These are phyloP conservation scores for Lactarius hengduanensis DNA, from an alignment of 768 basidiomycete species.

Conservation along the genomic window DNA sequence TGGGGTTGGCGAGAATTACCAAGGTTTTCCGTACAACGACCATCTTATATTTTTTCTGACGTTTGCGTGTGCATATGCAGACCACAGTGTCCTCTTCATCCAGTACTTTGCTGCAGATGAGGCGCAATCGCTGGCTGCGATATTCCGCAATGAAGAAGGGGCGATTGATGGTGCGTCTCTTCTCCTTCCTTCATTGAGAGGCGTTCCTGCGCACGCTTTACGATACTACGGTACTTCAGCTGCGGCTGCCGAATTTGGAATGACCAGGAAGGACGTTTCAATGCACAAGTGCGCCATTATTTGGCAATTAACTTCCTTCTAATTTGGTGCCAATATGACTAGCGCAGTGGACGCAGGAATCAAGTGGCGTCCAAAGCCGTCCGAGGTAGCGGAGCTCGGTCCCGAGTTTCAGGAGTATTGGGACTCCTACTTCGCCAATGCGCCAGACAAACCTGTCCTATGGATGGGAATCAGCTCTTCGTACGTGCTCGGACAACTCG, in stretches of 20 bases:
- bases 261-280: conserved; percentile 45
- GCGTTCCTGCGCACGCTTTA: not conserved
- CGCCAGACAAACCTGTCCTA: conserved; percentile 30
- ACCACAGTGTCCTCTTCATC: conserved; percentile 20
- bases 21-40: conserved; percentile 31
- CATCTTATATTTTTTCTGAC: not conserved
- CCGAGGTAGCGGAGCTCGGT: conserved; percentile 31
- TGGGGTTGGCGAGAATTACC: conserved; percentile 42
- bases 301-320: not conserved
- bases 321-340: not conserved
- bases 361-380: conserved; percentile 30
- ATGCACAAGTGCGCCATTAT: conserved; percentile 51
- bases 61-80: conserved; percentile 9
- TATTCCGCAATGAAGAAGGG: conserved; percentile 19
- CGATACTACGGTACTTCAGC: conserved; percentile 29
- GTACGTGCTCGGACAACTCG: conserved; percentile 16
- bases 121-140: conserved; percentile 28
- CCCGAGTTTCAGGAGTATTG: conserved; percentile 30
- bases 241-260: conserved; percentile 37
- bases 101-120: conserved; percentile 21
- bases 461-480: conserved; percentile 20
- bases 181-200: conserved; percentile 23
- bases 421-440: conserved; percentile 29
- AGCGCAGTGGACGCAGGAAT: conserved; percentile 32
- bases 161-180: conserved; percentile 24